Base-by-base conservation (phyloP, 805 yeast genomes). In the Saturnispora ahearnii region DNA sequence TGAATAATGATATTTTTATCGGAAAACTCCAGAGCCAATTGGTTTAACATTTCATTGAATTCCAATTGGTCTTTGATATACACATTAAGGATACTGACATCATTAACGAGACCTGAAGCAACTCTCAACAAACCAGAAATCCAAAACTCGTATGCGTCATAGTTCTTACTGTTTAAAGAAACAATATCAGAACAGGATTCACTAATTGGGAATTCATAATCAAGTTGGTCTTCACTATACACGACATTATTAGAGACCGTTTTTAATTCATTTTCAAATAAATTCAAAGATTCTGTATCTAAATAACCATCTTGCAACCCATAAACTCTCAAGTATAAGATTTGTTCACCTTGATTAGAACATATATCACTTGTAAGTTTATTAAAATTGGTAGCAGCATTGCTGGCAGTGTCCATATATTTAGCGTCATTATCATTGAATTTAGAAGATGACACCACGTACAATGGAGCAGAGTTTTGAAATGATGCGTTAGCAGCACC, bases 381-480 rank as follows among this genome's bases (percentile, higher is more conserved):
- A 10, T 36, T 30, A 21, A 58, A 22, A 5, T 47, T 26, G 1
- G 9, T 26, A 9, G 48, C 46, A 1, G 53, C 50, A n/a, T 51
- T 48, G 4, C 37, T 29, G 10, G 54, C 33, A 11, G 54, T 49
- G 22, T 55, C 55, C 12, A 62, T 50, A 40, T 62, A 61, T 10
- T 56, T 40, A 48, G 45, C 53, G 45, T 15, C 46, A 40, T 11
- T 41, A 11, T 12, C 37, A 41, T 22, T 31, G 22, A 37, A 42
- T 42, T 13, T 38, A n/a, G 55, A 45, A 5, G 56, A 53, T 21
- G 57, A 50, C 28, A 61, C 53, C 28, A 61, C 53, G 31, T 63
- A 49, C 37, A 67, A 43, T 7, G 70, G 70, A 10, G 69, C 63
- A 2, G 69, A 55, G 53, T 67, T 65, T 42, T 58, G 57, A 52